These are phyloP conservation scores for Sarocladium brachiariae DNA, from an alignment of 2,329 filamentous ascomycete species.

Conservation along the genomic window DNA sequence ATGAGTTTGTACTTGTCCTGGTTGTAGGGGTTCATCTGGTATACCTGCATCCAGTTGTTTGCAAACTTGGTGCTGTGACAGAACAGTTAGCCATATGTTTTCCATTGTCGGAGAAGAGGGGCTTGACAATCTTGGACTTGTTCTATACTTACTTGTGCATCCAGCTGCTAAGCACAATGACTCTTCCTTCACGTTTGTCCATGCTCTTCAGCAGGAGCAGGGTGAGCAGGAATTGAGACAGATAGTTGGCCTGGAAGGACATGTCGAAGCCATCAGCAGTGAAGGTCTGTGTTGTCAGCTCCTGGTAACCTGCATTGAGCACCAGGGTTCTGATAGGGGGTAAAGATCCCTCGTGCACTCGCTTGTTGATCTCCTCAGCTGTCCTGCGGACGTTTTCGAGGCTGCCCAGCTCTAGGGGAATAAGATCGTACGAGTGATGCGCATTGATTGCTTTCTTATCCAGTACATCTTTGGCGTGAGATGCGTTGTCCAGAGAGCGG, in stretches of 20 bases:
- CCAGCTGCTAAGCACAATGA: conserved; percentile 23
- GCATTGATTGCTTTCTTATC: background rate
- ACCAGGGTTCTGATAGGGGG: conserved; percentile 33
- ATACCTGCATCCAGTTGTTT: conserved; percentile 18
- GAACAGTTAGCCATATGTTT: background rate
- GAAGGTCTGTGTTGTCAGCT: conserved; percentile 18
- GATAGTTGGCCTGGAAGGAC: conserved; percentile 27
- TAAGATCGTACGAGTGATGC: too few species aligned
- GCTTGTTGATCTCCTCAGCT: conserved; percentile 22
- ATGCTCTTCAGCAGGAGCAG: conserved; percentile 26
- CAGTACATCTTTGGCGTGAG: conserved; percentile 17
- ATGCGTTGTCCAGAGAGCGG: conserved; percentile 22
- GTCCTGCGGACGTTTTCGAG: conserved; percentile 17
- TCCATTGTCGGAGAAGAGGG: too few species aligned
- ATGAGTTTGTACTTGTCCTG: conserved; percentile 10
- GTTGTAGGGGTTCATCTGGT: conserved; percentile 19
- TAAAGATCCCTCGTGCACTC: conserved; percentile 23
- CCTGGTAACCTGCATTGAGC: conserved; percentile 24
- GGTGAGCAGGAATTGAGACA: conserved; percentile 23
- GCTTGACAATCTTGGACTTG: too few species aligned
- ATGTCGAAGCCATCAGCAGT: conserved; percentile 24
- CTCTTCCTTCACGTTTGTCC: conserved; percentile 20
- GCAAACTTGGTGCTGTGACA: conserved; percentile 20
- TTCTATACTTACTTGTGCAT: background rate
- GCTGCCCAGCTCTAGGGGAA: too few species aligned